phyloP scores from a whole-genome alignment of 2,329 filamentous ascomycete genomes.

The Waltergamsia citrina region DNA sequence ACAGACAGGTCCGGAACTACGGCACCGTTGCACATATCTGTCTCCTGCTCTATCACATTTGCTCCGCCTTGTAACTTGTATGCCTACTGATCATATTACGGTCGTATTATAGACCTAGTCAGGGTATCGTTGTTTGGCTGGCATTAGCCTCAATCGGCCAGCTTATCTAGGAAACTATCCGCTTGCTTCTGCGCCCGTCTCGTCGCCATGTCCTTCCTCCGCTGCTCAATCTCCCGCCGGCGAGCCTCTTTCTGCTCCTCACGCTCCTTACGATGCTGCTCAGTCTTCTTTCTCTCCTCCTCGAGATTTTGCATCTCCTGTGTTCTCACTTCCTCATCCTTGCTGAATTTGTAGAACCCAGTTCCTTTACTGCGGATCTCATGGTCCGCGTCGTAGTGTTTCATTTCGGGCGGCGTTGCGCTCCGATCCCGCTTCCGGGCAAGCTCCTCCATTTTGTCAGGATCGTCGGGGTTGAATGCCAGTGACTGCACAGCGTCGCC shows the following conservation, averaged over 20 bases:
- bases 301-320: conserved; percentile 69
- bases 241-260: conserved; percentile 49
- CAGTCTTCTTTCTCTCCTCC: conserved; percentile 58
- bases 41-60: too few species aligned
- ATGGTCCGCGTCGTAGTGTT: conserved; percentile 76
- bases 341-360: conserved; percentile 85
- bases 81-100: not conserved
- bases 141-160: conserved; percentile 16
- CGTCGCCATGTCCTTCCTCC: conserved; percentile 52
- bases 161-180: conserved; percentile 59
- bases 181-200: conserved; percentile 57
- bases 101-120: not conserved
- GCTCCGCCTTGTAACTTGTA: not conserved
- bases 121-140: too few species aligned
- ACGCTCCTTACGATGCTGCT: conserved; percentile 46
- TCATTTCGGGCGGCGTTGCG: conserved; percentile 67
- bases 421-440: conserved; percentile 71
- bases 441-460: conserved; percentile 66
- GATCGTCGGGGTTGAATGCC: conserved; percentile 72
- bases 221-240: conserved; percentile 52
- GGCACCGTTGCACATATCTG: too few species aligned
- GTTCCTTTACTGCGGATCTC: conserved; percentile 85
- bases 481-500: conserved; percentile 76
- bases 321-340: conserved; percentile 55
- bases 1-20: too few species aligned